These are phyloP conservation scores for Hypoxylon crocopeplum DNA, from an alignment of 495 filamentous ascomycete genomes.

Conservation along the genomic window DNA sequence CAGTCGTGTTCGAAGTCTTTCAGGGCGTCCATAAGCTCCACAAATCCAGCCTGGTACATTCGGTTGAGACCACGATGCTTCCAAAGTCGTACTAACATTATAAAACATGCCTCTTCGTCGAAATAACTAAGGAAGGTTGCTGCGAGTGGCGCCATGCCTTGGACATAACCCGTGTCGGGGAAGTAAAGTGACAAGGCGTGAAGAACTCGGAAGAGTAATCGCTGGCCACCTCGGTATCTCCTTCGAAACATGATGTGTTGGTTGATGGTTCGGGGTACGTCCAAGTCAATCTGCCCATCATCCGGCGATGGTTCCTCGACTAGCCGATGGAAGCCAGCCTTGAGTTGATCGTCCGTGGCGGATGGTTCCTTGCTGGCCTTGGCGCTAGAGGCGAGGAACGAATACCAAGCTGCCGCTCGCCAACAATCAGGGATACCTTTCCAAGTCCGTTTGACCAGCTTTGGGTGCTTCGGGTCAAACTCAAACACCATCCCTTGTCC, in stretches of 20 bases:
- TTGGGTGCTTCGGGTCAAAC: conserved; percentile 83
- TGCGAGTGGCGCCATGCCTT: conserved; percentile 95
- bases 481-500: conserved; percentile 90
- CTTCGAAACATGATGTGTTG: conserved; percentile 97
- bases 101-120: conserved; percentile 91
- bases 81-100: conserved; percentile 95
- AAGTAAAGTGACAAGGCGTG: conserved; percentile 92
- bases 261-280: conserved; percentile 94
- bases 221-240: conserved; percentile 88
- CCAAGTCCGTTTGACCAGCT: conserved; percentile 91
- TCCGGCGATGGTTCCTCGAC: conserved; percentile 79
- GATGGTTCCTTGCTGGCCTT: conserved; percentile 61
- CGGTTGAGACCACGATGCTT: conserved; percentile 82
- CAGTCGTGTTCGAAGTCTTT: conserved; percentile 88
- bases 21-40: conserved; percentile 84
- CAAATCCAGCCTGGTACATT: conserved; percentile 85
- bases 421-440: conserved; percentile 98
- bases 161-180: conserved; percentile 92
- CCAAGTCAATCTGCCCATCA: conserved; percentile 96
- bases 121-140: conserved; percentile 96
- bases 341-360: conserved; percentile 73
- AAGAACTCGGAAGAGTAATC: conserved; percentile 89
- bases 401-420: conserved; percentile 92
- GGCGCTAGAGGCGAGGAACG: conserved; percentile 88
- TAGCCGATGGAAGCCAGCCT: conserved; percentile 70